Percentiles rank a stretch among this genome's conserved stretches.
phyloP scores from a whole-genome alignment of 2,329 filamentous ascomycete species.

The Byssothecium circinans region DNA sequence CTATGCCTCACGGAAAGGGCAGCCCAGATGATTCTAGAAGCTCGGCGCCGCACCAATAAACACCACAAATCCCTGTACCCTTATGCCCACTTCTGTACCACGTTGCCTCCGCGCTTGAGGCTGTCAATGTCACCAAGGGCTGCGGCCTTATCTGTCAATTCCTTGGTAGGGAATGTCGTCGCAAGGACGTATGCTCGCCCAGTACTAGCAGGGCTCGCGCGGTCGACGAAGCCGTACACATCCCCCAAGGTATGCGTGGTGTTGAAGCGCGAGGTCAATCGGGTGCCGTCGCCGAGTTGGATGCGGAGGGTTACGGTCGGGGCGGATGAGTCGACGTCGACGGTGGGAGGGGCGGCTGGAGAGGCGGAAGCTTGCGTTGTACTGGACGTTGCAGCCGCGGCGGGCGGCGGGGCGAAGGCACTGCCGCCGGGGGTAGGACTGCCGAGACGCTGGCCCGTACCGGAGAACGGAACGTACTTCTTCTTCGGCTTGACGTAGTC shows the following conservation, averaged over 20 bases:
- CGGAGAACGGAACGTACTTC: conserved; percentile 74
- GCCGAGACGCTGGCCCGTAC: conserved; percentile 72
- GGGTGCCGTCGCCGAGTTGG: conserved; percentile 75
- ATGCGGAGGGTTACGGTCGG: conserved; percentile 74
- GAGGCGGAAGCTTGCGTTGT: conserved; percentile 28
- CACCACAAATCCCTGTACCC: conserved; percentile 7
- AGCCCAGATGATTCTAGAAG: neutral
- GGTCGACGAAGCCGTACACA: conserved; percentile 72
- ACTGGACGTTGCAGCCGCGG: conserved; percentile 37
- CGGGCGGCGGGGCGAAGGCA: conserved; percentile 37
- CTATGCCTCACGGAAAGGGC: neutral
- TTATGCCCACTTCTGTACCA: conserved; percentile 58
- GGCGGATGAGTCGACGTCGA: conserved; percentile 63
- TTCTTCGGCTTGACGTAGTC: conserved; percentile 73
- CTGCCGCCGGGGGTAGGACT: conserved; percentile 69
- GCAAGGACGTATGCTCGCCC: conserved; percentile 71
- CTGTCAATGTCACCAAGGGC: conserved; percentile 52
- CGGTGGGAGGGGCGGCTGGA: conserved; percentile 46
- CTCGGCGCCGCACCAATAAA: conserved; percentile 9
- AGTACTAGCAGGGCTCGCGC: conserved; percentile 61
- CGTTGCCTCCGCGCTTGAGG: conserved; percentile 57
- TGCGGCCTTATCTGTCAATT: conserved; percentile 67
- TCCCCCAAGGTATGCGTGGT: conserved; percentile 75
- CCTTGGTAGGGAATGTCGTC: conserved; percentile 82
- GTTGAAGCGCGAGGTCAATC: conserved; percentile 80